A percentile compares a stretch with the other conserved stretches of the same genome.
phyloP scores from a whole-genome alignment of 768 basidiomycete genomes.

The Kwoniella bestiolae region DNA sequence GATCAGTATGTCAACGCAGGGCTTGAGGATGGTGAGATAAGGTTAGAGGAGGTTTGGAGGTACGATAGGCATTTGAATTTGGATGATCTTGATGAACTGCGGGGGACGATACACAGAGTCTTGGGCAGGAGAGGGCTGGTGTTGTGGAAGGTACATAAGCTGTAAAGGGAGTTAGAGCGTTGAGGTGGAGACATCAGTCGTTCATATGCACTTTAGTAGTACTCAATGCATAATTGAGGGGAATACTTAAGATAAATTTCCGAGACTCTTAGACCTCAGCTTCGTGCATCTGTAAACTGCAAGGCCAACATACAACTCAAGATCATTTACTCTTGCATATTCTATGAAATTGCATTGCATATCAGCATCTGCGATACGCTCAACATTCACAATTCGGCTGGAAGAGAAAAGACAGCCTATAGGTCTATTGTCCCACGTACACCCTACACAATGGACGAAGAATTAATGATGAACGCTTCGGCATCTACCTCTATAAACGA shows the following conservation, averaged over 20 bases:
- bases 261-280: not conserved
- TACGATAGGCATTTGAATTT: not conserved
- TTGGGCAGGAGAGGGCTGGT: not conserved
- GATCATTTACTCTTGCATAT: too few species aligned
- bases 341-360: too few species aligned
- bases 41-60: not conserved
- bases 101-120: not conserved
- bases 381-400: too few species aligned
- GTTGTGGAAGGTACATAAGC: not conserved
- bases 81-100: not conserved
- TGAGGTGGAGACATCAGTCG: too few species aligned
- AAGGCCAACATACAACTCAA: too few species aligned
- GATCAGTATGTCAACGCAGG: not conserved
- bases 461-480: conserved; percentile 17
- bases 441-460: conserved; percentile 21
- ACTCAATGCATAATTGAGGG: not conserved
- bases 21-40: not conserved
- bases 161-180: too few species aligned
- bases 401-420: too few species aligned
- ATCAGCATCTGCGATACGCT: too few species aligned
- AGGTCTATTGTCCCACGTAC: too few species aligned
- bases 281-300: too few species aligned
- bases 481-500: not conserved
- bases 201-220: too few species aligned
- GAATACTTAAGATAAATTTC: not conserved